phyloP scores from a whole-genome alignment of 2,329 filamentous ascomycete species.

The Penicillium thymicola region DNA sequence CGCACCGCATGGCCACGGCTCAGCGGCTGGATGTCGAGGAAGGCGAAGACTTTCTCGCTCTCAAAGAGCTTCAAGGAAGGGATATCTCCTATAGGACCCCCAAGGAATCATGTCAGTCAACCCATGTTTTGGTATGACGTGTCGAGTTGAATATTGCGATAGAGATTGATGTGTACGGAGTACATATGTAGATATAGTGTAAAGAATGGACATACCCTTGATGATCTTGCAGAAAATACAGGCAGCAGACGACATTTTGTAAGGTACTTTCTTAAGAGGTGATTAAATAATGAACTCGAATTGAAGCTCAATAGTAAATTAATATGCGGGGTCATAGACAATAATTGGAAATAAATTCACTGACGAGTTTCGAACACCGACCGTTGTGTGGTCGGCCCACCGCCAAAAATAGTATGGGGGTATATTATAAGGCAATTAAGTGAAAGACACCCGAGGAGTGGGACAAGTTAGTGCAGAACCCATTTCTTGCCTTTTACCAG shows the following conservation, averaged over 20 bases:
- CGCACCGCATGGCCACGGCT: conserved; percentile 84
- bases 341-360: neutral
- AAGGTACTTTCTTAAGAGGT: neutral
- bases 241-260: conserved; percentile 48
- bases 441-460: conserved; percentile 52
- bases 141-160: neutral
- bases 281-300: neutral
- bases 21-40: conserved; percentile 91
- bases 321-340: conserved; percentile 18
- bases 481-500: conserved; percentile 79
- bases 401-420: rapidly evolving
- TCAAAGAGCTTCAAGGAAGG: conserved; percentile 96
- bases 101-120: conserved; percentile 1
- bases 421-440: conserved; percentile 7
- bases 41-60: conserved; percentile 87
- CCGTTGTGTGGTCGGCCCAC: neutral
- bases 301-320: neutral
- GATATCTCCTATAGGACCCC: conserved; percentile 69
- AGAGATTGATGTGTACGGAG: neutral
- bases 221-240: conserved; percentile 99
- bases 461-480: conserved; percentile 68
- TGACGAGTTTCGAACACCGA: conserved; percentile 30
- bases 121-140: neutral
- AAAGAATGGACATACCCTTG: conserved; percentile 62
- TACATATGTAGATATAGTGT: neutral